Conservation (phyloP, 805 yeast species). For the Saccharomycodes ludwigii region DNA sequence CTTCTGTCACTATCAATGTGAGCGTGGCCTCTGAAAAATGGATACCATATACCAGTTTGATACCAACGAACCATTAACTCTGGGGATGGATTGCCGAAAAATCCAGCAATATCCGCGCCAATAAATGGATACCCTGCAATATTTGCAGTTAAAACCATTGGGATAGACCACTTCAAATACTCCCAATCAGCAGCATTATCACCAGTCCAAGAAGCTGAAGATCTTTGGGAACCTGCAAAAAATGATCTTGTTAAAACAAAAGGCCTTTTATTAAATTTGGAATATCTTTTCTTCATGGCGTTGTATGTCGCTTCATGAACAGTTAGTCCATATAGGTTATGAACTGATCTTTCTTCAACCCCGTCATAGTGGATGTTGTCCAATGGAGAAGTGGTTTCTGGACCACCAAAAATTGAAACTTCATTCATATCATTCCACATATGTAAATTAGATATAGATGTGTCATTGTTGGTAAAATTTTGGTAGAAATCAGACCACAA, state of each 20-base stretch:
- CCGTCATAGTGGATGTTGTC: conserved; percentile 67
- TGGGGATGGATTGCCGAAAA: conserved; percentile 76
- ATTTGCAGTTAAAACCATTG: conserved; percentile 77
- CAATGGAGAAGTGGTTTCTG: conserved; percentile 83
- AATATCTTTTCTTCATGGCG: conserved; percentile 43
- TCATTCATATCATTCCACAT: conserved; percentile 99
- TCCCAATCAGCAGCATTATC: conserved; percentile 94
- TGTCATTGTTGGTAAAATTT: conserved; percentile 34
- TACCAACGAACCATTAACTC: conserved; percentile 89
- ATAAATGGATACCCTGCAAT: conserved; percentile 81
- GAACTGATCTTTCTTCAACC: conserved; percentile 86
- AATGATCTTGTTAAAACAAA: conserved; percentile 79
- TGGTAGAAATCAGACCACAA: conserved; percentile 49
- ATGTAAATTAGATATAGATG: conserved; percentile 50
- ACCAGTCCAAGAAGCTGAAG: conserved; percentile 96
- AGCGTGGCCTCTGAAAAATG: conserved; percentile 94
- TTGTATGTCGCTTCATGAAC: conserved; percentile 71
- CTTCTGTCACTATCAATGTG: conserved; percentile 87
- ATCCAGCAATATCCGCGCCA: conserved; percentile 97
- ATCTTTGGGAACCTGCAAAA: conserved; percentile 82
- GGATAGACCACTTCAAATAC: conserved; percentile 64
- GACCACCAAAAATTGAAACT: conserved; percentile 90
- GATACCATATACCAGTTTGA: conserved; percentile 92
- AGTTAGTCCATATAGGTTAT: conserved; percentile 72
- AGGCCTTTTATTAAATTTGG: conserved; percentile 47